Evolutionary conservation across 352 stramenopile species (phyloP), one percentile per base, ranked within the genome.

Genomic region (Phytophthora pluvialis): DNA sequence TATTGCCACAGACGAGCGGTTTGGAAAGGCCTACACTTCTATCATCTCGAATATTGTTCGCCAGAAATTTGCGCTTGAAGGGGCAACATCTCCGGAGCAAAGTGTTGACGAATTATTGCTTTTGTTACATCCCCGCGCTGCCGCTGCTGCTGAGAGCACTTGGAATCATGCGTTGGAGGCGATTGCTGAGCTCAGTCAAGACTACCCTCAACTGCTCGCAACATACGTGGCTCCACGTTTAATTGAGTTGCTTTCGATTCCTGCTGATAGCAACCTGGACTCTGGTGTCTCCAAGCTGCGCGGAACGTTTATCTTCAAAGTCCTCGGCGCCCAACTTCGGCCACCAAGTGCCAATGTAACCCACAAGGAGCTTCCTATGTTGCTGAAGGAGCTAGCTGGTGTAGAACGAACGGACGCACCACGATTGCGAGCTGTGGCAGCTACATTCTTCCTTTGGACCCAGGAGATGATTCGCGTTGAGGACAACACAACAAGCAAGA

Each of bases 381-480:
- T 81, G 9, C 32, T 81, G 4, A 46, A 70, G 33, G 73, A 81
- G 33, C 2, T 74, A 3, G 48, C 44, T 1, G 16, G 10, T 31
- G 25, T 49, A 18, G 33, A 61, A 2, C 28, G 28, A 16, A 35
- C 50, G 4, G 66, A 81, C 44, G 58, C 62, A 16, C n/a, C n/a
- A 11, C 46, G 48, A 15, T 51, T 81, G n/a, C 60, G 56, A 21
- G 67, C 73, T 29, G 40, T 81, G 26, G 61, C 61, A 39, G 49
- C 58, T 15, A 73, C 66, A 15, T 69, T 73, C 15, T 76, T 81
- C 40, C 61, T 78, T 5, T 81, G 73, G 73, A 70, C 61, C 0
- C 60, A 75, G 25, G 57, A 65, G 2, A 18, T 65, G 33, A 13
- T 11, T 11, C 26, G 60, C 7, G 5, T 12, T 13, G 43, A 16